These are phyloP conservation scores for Talaromyces funiculosus DNA, from an alignment of 2,329 filamentous ascomycete genomes.

Conservation along the genomic window DNA sequence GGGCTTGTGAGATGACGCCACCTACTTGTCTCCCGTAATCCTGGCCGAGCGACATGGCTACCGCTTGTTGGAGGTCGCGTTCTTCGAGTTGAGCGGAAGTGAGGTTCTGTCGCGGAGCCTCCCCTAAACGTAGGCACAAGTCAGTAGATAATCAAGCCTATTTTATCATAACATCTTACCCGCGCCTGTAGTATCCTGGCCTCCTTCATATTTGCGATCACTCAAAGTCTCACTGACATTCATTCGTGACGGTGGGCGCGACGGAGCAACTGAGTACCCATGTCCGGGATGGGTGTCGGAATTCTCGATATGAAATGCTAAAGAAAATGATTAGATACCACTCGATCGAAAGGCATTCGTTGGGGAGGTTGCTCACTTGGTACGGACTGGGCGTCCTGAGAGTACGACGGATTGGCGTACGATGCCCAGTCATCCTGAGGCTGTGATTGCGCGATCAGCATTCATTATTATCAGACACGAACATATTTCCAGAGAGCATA, in stretches of 20 bases:
- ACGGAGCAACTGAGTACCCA: slow-evolving; percentile 36
- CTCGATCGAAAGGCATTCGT: neutral
- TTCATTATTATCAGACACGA: neutral
- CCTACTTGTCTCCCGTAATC: slow-evolving; percentile 49
- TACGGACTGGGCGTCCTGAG: slow-evolving; percentile 22
- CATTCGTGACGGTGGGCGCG: slow-evolving; percentile 44
- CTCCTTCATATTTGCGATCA: slow-evolving; percentile 17
- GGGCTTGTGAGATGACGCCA: slow-evolving; percentile 42
- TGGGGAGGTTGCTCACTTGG: slow-evolving; percentile 21
- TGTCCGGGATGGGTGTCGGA: slow-evolving; percentile 30
- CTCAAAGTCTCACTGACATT: slow-evolving; percentile 27
- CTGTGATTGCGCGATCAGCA: slow-evolving; percentile 3
- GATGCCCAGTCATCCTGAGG: slow-evolving; percentile 12
- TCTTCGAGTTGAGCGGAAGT: slow-evolving; percentile 41
- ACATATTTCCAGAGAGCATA: slow-evolving; percentile 12
- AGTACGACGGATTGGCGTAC: slow-evolving; percentile 14
- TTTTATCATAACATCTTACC: neutral
- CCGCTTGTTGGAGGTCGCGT: slow-evolving; percentile 41
- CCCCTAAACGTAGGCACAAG: slow-evolving; percentile 9
- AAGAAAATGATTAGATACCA: neutral
- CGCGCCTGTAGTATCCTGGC: slow-evolving; percentile 26
- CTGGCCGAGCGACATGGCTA: slow-evolving; percentile 42
- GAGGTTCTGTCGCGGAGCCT: slow-evolving; percentile 27
- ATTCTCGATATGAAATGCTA: slow-evolving; percentile 36
- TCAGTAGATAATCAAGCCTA: slow-evolving; percentile 14